Conservation (phyloP, 2,329 filamentous ascomycete genomes). For the Penicillium brevicompactum region DNA sequence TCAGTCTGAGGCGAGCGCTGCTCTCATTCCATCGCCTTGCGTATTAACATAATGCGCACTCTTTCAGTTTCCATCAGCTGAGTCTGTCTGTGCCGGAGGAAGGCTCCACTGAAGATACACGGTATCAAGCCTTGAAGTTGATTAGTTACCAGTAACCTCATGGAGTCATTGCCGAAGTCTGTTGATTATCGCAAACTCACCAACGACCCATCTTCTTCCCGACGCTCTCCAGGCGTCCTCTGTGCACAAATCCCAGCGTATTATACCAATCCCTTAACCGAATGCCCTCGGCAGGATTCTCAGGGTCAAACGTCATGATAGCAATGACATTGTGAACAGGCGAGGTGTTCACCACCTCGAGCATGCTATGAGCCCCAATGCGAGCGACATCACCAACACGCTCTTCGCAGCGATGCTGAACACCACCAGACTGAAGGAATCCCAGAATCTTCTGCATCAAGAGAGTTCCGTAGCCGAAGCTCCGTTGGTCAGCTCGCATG, state of each 20-base stretch:
- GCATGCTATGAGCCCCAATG: constrained; percentile 2
- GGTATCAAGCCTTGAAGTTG: constrained; percentile 17
- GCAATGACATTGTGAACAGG: constrained; percentile 38
- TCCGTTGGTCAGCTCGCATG: constrained; percentile 37
- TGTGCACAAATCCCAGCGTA: constrained; percentile 42
- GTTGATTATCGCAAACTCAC: constrained; percentile 18
- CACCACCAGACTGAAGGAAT: constrained; percentile 25
- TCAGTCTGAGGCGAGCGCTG: neutral
- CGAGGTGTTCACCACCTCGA: neutral
- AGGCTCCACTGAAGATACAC: constrained; percentile 18
- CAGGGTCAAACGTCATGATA: constrained; percentile 42
- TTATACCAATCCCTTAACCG: constrained; percentile 41
- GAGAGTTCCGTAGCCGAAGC: constrained; percentile 34
- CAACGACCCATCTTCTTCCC: constrained; percentile 42
- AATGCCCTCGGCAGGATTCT: constrained; percentile 33
- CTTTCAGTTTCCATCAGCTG: neutral
- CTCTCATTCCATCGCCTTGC: neutral
- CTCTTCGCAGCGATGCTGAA: constrained; percentile 11
- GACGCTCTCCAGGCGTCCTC: constrained; percentile 40
- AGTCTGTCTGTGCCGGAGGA: neutral
- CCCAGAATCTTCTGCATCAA: constrained; percentile 35
- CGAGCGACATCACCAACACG: neutral
- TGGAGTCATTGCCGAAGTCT: neutral
- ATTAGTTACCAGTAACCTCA: neutral
- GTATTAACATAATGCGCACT: neutral